Evolutionary conservation across 306 rosid genomes (phyloP).

Genomic region (Dryas drummondii): DNA sequence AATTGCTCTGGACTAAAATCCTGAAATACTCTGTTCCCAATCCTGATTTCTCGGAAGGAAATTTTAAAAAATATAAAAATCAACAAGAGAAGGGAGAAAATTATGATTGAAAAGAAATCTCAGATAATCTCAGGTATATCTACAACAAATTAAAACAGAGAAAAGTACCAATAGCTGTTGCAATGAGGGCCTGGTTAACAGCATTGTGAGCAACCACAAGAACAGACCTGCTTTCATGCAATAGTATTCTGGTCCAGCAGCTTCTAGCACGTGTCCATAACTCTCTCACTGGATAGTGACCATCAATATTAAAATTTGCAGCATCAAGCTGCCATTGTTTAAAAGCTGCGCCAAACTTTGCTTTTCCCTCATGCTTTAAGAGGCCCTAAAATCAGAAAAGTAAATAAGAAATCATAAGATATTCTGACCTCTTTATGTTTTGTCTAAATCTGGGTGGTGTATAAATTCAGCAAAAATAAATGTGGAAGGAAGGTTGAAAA

Average conservation of each 20-base stretch:
- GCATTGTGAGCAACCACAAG: conserved; percentile 99
- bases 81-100: neutral
- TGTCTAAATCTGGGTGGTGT: neutral
- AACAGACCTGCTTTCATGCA: conserved; percentile 77
- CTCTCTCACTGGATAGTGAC: conserved; percentile 93
- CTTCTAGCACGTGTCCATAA: conserved; percentile 83
- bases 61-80: neutral
- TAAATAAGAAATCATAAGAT: conserved; percentile 23
- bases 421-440: neutral
- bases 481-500: neutral
- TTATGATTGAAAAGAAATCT: conserved; percentile 8
- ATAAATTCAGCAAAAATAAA: neutral
- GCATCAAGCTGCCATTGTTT: conserved; percentile 87
- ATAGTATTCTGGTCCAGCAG: conserved; percentile 73
- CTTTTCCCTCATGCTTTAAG: conserved; percentile 84
- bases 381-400: conserved; percentile 59
- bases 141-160: conserved; percentile 20
- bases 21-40: conserved; percentile 80
- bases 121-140: neutral
- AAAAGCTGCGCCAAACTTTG: conserved; percentile 65
- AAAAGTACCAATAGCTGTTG: conserved; percentile 79
- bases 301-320: conserved; percentile 73
- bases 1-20: conserved; percentile 87
- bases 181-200: conserved; percentile 97
- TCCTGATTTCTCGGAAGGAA: conserved; percentile 43